Base-by-base conservation (phyloP, 1,284 basidiomycete species). In the Puccinia novopanici region DNA sequence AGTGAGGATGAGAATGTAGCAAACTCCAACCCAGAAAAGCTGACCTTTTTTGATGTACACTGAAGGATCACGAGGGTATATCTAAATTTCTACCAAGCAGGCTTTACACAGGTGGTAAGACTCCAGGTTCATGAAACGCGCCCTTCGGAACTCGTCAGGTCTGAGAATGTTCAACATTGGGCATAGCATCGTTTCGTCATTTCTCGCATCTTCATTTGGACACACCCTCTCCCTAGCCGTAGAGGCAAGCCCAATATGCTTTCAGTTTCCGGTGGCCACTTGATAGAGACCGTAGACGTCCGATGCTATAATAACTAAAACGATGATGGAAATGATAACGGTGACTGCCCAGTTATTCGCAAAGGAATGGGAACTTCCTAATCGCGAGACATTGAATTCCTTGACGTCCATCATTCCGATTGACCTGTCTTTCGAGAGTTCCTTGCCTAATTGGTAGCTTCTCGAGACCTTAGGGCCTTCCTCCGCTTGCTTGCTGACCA, bases 241-340 rank as follows among this genome's bases (percentile, higher is more conserved):
- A 52, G 50, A 22, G 9, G 9, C 50, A 17, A 52, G 19, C 50
- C 50, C 50, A n/a, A n/a, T n/a, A 19, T 52, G 10, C 50, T 63
- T 63, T 73, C 37, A 73, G 24, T 22, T 37, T 34, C 50, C 48
- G 22, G 50, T 57, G n/a, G 54, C 70, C 9, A 57, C 70, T 40
- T 73, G 70, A 73, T 73, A 73, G 45, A 73, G 55, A 3, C 70
- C 70, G 27, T 73, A 73, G 70, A 57, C 15, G 54, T 73, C 55
- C 10, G 70, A 27, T 10, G 54, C 70, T 10, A 73, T 1, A n/a
- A 73, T 57, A 8, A 73, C 52, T 3, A 73, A 27, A 3, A 73
- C 70, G n/a, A 73, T 12, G 15, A 73, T 2, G 45, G 22, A 24
- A 10, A 55, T 30, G 17, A 73, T 15, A 27, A 55, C 19, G 8